Evolutionary conservation across 2,329 filamentous ascomycete genomes (phyloP).

Genomic region (Pyricularia pennisetigena): DNA sequence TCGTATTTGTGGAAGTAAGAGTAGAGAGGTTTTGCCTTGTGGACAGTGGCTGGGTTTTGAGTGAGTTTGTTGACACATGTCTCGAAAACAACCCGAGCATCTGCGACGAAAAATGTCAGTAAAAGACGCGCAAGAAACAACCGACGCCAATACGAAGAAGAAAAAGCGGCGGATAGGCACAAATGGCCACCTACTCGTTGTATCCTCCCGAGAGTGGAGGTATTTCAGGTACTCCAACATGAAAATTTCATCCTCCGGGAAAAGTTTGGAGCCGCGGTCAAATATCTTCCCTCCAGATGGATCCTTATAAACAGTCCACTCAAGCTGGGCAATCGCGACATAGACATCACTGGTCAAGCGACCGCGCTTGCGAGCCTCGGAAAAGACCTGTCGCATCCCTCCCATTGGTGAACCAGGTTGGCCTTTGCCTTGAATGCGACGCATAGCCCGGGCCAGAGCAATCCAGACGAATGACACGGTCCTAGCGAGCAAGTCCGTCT

Average conservation of each 20-base stretch:
- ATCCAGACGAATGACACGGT: conserved; percentile 94
- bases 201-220: conserved; percentile 82
- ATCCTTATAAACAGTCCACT: conserved; percentile 94
- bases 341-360: conserved; percentile 92
- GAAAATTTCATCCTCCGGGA: conserved; percentile 88
- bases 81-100: conserved; percentile 93
- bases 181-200: conserved; percentile 61
- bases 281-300: conserved; percentile 90
- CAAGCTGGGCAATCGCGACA: conserved; percentile 83
- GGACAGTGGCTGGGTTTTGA: conserved; percentile 61
- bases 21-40: conserved; percentile 77
- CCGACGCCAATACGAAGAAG: neutral
- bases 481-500: conserved; percentile 67
- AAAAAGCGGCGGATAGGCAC: neutral
- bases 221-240: conserved; percentile 95
- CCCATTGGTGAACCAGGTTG: conserved; percentile 43
- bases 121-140: neutral
- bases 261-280: conserved; percentile 84
- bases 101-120: conserved; percentile 30
- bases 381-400: conserved; percentile 81
- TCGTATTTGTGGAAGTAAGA: conserved; percentile 93
- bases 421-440: conserved; percentile 82
- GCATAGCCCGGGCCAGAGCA: conserved; percentile 85
- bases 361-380: conserved; percentile 77
- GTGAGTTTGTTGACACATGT: conserved; percentile 79